Conservation (phyloP, 2,329 filamentous ascomycete genomes). For the Ustilaginoidea virens region DNA sequence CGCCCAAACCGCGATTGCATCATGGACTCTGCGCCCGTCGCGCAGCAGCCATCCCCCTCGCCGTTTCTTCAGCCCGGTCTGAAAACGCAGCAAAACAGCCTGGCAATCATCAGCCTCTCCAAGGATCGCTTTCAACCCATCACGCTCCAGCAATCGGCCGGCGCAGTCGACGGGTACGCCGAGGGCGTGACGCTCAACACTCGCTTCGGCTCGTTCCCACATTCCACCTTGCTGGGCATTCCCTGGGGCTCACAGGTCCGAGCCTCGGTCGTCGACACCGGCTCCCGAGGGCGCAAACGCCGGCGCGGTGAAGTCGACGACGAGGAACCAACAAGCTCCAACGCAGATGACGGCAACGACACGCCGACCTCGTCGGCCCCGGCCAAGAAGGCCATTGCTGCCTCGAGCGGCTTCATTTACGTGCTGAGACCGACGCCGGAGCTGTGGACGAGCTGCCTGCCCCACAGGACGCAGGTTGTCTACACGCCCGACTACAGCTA, state of each 20-base stretch:
- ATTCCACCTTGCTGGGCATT: conserved; percentile 59
- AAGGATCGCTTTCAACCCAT: conserved; percentile 73
- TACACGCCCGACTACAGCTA: conserved; percentile 83
- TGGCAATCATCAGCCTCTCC: conserved; percentile 78
- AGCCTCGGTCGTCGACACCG: conserved; percentile 81
- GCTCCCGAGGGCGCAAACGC: conserved; percentile 63
- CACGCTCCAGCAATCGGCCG: conserved; percentile 46
- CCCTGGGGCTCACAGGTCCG: conserved; percentile 88
- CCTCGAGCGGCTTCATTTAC: conserved; percentile 59
- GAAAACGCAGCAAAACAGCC: conserved; percentile 43
- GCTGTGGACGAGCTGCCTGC: conserved; percentile 65
- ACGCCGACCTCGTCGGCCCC: conserved; percentile 15
- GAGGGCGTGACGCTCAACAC: conserved; percentile 78
- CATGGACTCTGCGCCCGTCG: no score
- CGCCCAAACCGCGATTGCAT: no score
- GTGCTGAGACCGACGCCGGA: conserved; percentile 67
- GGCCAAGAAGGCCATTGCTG: conserved; percentile 34
- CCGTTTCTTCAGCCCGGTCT: conserved; percentile 64
- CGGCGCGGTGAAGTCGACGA: conserved; percentile 29
- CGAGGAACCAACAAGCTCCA: conserved; percentile 25
- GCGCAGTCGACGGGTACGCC: conserved; percentile 53
- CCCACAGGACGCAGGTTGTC: conserved; percentile 73
- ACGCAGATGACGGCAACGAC: conserved; percentile 18
- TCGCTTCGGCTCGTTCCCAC: conserved; percentile 80
- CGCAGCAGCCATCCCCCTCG: conserved; percentile 34